These are phyloP conservation scores for Anisodus acutangulus DNA, from an alignment of 257 asterid genomes.

Conservation along the genomic window DNA sequence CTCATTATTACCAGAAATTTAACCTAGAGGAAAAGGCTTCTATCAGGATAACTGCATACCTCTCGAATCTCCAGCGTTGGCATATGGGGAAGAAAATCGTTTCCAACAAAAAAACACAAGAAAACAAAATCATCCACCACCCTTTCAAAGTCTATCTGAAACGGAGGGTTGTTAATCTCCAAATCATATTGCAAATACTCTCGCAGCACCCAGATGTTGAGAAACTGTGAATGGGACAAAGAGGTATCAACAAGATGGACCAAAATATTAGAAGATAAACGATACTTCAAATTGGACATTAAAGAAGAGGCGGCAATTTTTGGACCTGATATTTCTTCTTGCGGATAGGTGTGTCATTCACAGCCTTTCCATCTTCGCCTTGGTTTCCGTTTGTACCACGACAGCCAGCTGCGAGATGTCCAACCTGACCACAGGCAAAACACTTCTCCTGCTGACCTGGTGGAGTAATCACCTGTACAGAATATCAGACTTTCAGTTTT, in stretches of 20 bases:
- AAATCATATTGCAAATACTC: conserved; percentile 89
- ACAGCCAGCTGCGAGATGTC: conserved; percentile 91
- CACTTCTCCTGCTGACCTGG: conserved; percentile 94
- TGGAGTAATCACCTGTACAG: conserved; percentile 67
- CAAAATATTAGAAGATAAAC: conserved; percentile 28
- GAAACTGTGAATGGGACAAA: conserved; percentile 61
- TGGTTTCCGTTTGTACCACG: conserved; percentile 48
- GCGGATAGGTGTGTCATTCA: conserved; percentile 66
- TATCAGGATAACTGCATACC: conserved; percentile 50
- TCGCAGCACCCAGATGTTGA: conserved; percentile 86
- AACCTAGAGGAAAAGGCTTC: conserved; percentile 8
- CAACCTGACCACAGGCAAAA: conserved; percentile 84
- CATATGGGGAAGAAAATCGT: conserved; percentile 99
- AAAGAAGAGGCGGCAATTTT: conserved; percentile 33
- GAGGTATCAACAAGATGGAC: conserved; percentile 36
- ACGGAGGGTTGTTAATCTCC: conserved; percentile 73
- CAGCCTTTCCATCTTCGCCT: conserved; percentile 49
- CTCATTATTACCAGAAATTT: conserved; percentile 22
- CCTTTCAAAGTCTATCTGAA: conserved; percentile 80
- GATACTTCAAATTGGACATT: conserved; percentile 23
- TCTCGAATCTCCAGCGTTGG: conserved; percentile 97
- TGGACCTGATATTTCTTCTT: conserved; percentile 92
- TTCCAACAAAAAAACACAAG: conserved; percentile 93
- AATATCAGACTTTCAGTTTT: background rate
- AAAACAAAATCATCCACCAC: conserved; percentile 97